Base-by-base conservation (phyloP, 129 eudicot species). In the Flaveria robusta region DNA sequence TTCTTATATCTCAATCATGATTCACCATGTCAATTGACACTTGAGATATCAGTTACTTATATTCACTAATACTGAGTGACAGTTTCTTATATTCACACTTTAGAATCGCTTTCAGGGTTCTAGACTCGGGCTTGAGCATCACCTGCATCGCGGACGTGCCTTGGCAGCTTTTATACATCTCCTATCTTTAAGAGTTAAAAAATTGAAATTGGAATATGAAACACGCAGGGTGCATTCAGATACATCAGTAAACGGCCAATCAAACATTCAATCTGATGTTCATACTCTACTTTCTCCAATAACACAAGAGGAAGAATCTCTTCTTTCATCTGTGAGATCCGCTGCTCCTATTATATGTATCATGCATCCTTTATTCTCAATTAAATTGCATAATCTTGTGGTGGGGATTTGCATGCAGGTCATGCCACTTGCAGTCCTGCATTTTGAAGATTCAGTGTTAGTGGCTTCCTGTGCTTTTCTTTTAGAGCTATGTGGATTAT, bases 111-210 rank as follows among this genome's bases (percentile, higher is more conserved):
- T 74, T 85, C 89, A 93, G 98, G 98, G 81, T 83, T 79, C 90
- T 73, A 87, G 92, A 56, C 86, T 82, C 68, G 98, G 97, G 64
- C 85, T 90, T 79, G 98, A 93, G 85, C 98, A 93, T 73, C 96
- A 93, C 79, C 87, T 93, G 83, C 97, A 93, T 77, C 96, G 98
- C 68, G 98, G 98, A 45, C 92, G 98, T 76, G 96, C 98, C 63
- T 81, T 93, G 80, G 98, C 96, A 52, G 98, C 98, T 62, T 83
- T 93, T 66, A 82, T 84, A 76, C 96, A 93, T 67, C 89, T 93
- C 56, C 91, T 93, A 73, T 81, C 83, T 45, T 81, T 80, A 41
- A 88, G 98, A 82, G 89, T 90, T 68, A 82, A 88, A 56, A 85
- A 71, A 74, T 41, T 88, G 81, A 88, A 90, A 65, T 52, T 77